Evolutionary conservation across 257 asterid species (phyloP).

Genomic region (Primulina huaijiensis): DNA sequence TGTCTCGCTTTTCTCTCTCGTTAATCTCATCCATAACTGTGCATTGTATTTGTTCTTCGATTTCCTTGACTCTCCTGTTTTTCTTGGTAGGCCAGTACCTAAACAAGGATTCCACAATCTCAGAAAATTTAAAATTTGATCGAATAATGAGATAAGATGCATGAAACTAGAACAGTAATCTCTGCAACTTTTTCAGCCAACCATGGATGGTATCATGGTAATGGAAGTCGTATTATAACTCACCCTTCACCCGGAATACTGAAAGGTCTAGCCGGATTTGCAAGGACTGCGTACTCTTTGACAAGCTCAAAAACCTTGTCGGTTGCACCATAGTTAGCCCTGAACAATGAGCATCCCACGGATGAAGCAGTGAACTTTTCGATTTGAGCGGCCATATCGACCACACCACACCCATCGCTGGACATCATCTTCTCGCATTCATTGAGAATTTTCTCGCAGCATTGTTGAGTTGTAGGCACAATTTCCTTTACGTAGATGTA

Average conservation of each 20-base stretch:
- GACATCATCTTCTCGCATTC: slow-evolving; percentile 1
- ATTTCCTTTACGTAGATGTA: background rate
- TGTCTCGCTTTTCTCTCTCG: slow-evolving; percentile 16
- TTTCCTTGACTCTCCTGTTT: slow-evolving; percentile 24
- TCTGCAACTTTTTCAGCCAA: too few species aligned
- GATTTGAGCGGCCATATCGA: too few species aligned
- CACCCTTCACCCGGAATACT: slow-evolving; percentile 28
- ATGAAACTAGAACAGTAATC: too few species aligned
- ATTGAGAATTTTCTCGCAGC: background rate
- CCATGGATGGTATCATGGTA: background rate
- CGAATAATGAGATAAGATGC: too few species aligned
- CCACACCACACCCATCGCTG: too few species aligned
- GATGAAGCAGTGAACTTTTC: background rate
- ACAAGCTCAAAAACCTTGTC: slow-evolving; percentile 22
- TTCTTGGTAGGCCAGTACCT: slow-evolving; percentile 27
- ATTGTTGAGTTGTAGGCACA: background rate
- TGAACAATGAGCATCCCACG: slow-evolving; percentile 18
- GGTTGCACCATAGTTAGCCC: slow-evolving; percentile 11
- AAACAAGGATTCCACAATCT: background rate
- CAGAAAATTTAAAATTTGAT: too few species aligned
- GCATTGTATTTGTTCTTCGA: slow-evolving; percentile 21
- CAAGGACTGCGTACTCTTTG: slow-evolving; percentile 16
- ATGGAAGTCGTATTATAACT: background rate
- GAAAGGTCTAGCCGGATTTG: slow-evolving; percentile 29
- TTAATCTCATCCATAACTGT: slow-evolving; percentile 25